Conservation (phyloP, 495 filamentous ascomycete species). For the Monascus purpureus region DNA sequence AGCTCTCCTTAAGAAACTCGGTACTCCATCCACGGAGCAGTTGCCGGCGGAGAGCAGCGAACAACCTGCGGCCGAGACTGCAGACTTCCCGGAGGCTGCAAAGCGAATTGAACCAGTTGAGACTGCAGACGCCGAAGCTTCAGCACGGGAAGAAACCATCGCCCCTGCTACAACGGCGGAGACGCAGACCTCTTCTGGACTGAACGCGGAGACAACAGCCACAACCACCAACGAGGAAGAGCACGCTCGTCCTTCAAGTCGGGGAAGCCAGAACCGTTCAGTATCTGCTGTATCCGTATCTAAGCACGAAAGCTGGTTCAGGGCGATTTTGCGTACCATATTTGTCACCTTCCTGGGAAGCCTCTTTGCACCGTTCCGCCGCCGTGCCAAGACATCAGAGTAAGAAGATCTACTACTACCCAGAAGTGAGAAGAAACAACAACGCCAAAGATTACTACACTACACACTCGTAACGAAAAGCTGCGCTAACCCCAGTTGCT, state of each 20-base stretch:
- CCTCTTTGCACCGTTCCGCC: slow-evolving; percentile 28
- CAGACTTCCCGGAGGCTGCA: too few relatives aligned
- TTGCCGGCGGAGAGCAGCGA: slow-evolving; percentile 6
- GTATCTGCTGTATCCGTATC: slow-evolving; percentile 31
- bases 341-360: slow-evolving; percentile 28
- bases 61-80: slow-evolving; percentile 3
- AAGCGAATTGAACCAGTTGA: too few relatives aligned
- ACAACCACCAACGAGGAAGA: too few relatives aligned
- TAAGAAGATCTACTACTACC: too few relatives aligned
- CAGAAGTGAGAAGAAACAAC: too few relatives aligned
- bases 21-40: slow-evolving; percentile 20
- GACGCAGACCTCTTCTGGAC: too few relatives aligned
- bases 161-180: slow-evolving; percentile 4
- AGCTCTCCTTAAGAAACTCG: slow-evolving; percentile 20
- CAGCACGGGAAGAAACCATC: slow-evolving; percentile 2
- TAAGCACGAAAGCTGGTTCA: slow-evolving; percentile 31
- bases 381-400: slow-evolving; percentile 18
- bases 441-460: background rate
- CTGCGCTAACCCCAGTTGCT: too few relatives aligned
- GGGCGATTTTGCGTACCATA: slow-evolving; percentile 27
- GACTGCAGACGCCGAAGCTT: background rate
- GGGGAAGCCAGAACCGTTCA: slow-evolving; percentile 34
- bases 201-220: too few relatives aligned
- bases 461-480: background rate
- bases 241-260: slow-evolving; percentile 25